These are phyloP conservation scores for Boletellus ananiceps DNA, from an alignment of 768 basidiomycete genomes.

Conservation along the genomic window DNA sequence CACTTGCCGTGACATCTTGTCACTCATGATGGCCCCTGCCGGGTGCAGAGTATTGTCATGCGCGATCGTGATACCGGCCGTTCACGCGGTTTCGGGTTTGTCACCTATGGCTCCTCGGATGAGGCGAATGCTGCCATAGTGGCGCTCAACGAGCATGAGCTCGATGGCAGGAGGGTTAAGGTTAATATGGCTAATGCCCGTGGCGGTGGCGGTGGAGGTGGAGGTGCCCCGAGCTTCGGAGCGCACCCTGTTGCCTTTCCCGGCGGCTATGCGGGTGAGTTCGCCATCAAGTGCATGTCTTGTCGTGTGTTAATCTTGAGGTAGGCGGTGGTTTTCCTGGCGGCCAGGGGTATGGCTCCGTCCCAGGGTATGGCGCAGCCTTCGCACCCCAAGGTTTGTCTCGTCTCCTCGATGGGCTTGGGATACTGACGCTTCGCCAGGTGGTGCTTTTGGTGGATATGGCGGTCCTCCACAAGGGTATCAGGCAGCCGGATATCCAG, in stretches of 20 bases:
- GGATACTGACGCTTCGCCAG: slow-evolving; percentile 2
- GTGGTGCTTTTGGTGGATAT: slow-evolving; percentile 13
- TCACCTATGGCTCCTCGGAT: slow-evolving; percentile 56
- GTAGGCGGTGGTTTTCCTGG: slow-evolving; percentile 28
- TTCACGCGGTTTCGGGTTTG: slow-evolving; percentile 96
- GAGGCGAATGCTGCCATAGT: slow-evolving; percentile 80
- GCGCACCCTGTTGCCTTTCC: slow-evolving; percentile 33
- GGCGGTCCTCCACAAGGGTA: slow-evolving; percentile 14
- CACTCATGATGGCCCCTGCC: slow-evolving; percentile 30
- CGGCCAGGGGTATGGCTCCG: slow-evolving; percentile 21
- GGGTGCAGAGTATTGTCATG: slow-evolving; percentile 88
- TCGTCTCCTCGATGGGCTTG: background rate
- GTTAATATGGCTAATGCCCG: slow-evolving; percentile 80
- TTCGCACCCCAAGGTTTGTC: slow-evolving; percentile 12
- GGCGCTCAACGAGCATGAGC: slow-evolving; percentile 80
- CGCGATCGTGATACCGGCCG: slow-evolving; percentile 97
- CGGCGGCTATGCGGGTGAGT: slow-evolving; percentile 15
- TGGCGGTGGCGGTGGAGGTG: slow-evolving; percentile 47
- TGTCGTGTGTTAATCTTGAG: slow-evolving; percentile 13
- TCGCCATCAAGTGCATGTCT: background rate
- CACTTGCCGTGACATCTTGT: slow-evolving; percentile 10
- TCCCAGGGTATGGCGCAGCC: slow-evolving; percentile 20
- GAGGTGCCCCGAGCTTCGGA: slow-evolving; percentile 24
- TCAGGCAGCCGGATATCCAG: slow-evolving; percentile 22
- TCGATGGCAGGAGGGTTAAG: slow-evolving; percentile 90